Evolutionary conservation across 2,329 filamentous ascomycete species (phyloP), one percentile per base, ranked within the genome.

Genomic region (Alternaria postmessia): DNA sequence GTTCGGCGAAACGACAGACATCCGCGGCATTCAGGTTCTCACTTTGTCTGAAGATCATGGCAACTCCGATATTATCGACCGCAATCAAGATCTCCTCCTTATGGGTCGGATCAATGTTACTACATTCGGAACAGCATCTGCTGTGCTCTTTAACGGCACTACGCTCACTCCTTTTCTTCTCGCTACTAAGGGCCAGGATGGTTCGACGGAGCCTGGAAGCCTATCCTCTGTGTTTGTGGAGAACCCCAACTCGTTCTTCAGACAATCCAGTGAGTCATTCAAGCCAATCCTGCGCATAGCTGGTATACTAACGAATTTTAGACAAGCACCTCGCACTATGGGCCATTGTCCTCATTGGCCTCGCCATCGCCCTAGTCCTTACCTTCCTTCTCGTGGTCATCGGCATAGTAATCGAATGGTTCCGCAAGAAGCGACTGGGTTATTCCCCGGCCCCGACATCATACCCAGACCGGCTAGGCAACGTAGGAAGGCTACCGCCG

Each of bases 141-240:
- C 92, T 8, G 94, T 89, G 7, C 82, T 97, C 28, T 99, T 91
- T 82, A 92, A 98, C 73, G 95, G 95, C 70, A 92, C 89, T 11
- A 81, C 83, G 3, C 88, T 94, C 75, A 84, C 84, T 52, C 94
- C 95, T 0, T 97, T 94, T 76, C 86, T 93, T 41, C 85, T 99
- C 42, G 91, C 94, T 2, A 90, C 88, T 46, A 90, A 85, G 59
- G 65, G 65, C 7, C 63, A 69, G 49, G 80, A 85, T 12, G 84
- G 88, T 70, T 88, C 88, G 59, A 83, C 84, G 12, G 54, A 66
- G 18, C 82, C 87, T 11, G 93, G 94, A 49, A 94, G 88, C 70
- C 87, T 99, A 71, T 89, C 91, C 34, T 88, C 87, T 67, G 85
- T 98, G 63, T 96, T 99, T 77, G 91, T 94, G 11, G 89, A 96